Base-by-base conservation (phyloP, 2,329 filamentous ascomycete genomes). In the Sporothrix inflata region DNA sequence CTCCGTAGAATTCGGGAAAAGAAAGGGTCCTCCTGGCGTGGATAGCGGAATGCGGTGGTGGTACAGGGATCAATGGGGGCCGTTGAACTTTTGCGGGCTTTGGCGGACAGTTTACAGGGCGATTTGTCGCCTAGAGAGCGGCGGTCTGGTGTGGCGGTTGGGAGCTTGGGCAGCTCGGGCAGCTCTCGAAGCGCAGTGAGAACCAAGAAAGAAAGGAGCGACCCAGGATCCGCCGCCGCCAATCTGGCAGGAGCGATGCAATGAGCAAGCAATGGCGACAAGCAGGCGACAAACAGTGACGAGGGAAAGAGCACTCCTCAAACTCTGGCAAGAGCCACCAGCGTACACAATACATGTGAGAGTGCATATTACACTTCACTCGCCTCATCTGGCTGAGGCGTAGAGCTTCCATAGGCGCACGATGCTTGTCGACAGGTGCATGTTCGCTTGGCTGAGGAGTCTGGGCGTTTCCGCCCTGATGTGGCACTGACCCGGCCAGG, bases 1-100 rank as follows among this genome's bases (percentile, higher is more conserved):
- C n/a, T n/a, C n/a, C n/a, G n/a, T n/a, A 34, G 40, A 60, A 70
- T 30, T 70, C 34, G 68, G 57, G 68, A 24, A 47, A 45, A 27
- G 34, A 47, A 45, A 27, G 42, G 53, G 24, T 24, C 57, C 30
- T 60, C 24, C 57, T 42, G 57, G 57, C 57, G 38, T 40, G 57
- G 57, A n/a, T 63, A 24, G n/a, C 34, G 38, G 4, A 27, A 24
- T 16, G 27, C 24, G 34, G 27, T n/a, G 27, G 49, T 53, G n/a
- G 49, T n/a, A 53, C 30, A 3, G 30, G 30, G 6, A 34, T 3
- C 30, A 34, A 34, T 34, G 53, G 53, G 53, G 53, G 27, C 53
- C 3, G 6, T 3, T 3, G 30, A 6, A 24, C 16, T 34, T 38
- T 53, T 34, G 19, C 53, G 27, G 27, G 14, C 27, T 19, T 34